Evolutionary conservation across 192 early-diverging fungal genomes (phyloP).

Genomic region (Dissophora ornata): DNA sequence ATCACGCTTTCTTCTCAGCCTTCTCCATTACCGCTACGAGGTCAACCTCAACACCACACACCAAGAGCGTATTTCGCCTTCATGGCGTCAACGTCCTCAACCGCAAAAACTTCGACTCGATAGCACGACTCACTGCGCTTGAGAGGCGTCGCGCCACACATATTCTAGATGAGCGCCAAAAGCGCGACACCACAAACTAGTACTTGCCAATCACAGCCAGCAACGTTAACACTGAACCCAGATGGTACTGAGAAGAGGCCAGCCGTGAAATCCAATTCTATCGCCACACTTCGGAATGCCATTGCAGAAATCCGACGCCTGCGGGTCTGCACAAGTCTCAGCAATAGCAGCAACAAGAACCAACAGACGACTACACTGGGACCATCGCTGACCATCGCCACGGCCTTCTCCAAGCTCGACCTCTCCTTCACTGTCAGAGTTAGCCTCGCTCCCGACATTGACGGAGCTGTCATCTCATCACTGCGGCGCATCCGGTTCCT

Average conservation of each 20-base stretch:
- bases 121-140: slow-evolving; percentile 44
- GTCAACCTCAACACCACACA: slow-evolving; percentile 1
- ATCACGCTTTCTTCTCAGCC: neutral
- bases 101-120: slow-evolving; percentile 51
- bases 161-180: slow-evolving; percentile 48
- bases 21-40: neutral
- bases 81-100: slow-evolving; percentile 51
- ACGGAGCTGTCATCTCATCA: slow-evolving; percentile 16
- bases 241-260: slow-evolving; percentile 21
- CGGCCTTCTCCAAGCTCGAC: slow-evolving; percentile 1
- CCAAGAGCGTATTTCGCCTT: slow-evolving; percentile 45
- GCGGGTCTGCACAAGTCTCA: slow-evolving; percentile 2
- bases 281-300: slow-evolving; percentile 37
- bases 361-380: neutral
- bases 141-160: slow-evolving; percentile 43
- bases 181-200: slow-evolving; percentile 51
- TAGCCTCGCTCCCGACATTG: slow-evolving; percentile 11
- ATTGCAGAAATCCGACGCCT: slow-evolving; percentile 44
- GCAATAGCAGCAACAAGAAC: neutral
- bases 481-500: neutral
- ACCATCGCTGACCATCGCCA: neutral
- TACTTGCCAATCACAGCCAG: slow-evolving; percentile 7
- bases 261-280: slow-evolving; percentile 46
- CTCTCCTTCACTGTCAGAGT: neutral
- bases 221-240: neutral